phyloP scores from a whole-genome alignment of 2,329 filamentous ascomycete genomes.

The Fusarium sororula region DNA sequence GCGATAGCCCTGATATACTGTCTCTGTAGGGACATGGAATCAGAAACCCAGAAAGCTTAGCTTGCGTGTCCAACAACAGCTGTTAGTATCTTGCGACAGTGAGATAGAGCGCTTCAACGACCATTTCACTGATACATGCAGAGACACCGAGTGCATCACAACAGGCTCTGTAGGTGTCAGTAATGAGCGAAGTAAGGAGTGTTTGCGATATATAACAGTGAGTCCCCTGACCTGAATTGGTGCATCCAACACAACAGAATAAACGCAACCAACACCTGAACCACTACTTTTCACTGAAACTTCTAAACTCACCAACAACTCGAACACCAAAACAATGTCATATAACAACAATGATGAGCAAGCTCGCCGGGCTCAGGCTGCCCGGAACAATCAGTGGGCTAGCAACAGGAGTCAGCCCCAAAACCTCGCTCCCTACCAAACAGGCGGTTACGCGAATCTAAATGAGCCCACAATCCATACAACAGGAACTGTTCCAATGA shows the following conservation, averaged over 20 bases:
- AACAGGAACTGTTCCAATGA: background rate
- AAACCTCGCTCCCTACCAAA: background rate
- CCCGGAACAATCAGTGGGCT: too few relatives aligned
- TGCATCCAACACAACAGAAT: background rate
- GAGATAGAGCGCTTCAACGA: background rate
- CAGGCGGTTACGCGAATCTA: background rate
- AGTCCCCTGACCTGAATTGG: background rate
- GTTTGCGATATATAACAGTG: background rate
- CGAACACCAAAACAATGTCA: background rate
- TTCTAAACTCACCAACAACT: accelerated
- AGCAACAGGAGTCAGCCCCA: background rate
- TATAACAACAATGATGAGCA: background rate
- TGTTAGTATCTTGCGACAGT: background rate
- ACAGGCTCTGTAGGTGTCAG: background rate
- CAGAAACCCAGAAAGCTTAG: background rate
- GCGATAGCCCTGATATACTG: accelerated
- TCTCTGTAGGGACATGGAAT: background rate
- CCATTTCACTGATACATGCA: too few relatives aligned
- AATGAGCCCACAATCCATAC: background rate
- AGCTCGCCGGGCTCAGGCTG: background rate
- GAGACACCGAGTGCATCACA: background rate
- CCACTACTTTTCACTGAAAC: background rate
- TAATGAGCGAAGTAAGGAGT: too few relatives aligned
- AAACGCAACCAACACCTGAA: too few relatives aligned
- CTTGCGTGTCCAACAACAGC: background rate